These are phyloP conservation scores for Tribonema minus DNA, from an alignment of 108 stramenopile species.

Conservation along the genomic window DNA sequence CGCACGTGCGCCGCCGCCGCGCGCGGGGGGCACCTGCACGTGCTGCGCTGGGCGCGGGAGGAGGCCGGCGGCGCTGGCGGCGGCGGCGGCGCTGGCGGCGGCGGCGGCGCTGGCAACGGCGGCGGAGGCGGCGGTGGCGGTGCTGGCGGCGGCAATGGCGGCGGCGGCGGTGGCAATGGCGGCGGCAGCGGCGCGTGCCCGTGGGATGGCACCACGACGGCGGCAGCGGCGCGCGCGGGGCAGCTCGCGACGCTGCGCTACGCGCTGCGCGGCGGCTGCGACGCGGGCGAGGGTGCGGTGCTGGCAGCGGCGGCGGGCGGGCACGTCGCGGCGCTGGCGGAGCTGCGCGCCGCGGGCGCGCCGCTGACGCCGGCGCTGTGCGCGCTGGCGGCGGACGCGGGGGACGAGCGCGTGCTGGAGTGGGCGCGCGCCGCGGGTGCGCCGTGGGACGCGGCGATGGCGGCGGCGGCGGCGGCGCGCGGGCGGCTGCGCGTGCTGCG, in stretches of 20 bases:
- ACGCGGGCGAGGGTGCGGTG: too few relatives aligned
- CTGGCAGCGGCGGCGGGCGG: too few relatives aligned
- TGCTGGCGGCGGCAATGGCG: too few relatives aligned
- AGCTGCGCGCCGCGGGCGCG: too few relatives aligned
- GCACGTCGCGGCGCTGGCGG: too few relatives aligned
- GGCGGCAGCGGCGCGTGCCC: too few relatives aligned
- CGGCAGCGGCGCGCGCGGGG: neutral
- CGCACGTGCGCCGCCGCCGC: slow-evolving; percentile 2
- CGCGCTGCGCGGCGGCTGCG: too few relatives aligned
- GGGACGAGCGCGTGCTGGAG: neutral
- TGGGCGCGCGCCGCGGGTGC: neutral
- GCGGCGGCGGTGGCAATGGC: too few relatives aligned
- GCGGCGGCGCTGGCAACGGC: neutral
- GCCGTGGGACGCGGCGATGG: neutral
- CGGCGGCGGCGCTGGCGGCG: neutral
- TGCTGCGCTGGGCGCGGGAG: neutral
- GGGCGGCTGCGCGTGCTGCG: neutral
- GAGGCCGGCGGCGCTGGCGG: too few relatives aligned
- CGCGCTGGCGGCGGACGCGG: neutral
- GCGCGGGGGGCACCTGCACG: neutral
- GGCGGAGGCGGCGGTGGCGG: too few relatives aligned
- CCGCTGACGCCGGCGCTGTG: too few relatives aligned
- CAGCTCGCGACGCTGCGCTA: too few relatives aligned
- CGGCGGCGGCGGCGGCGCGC: neutral
- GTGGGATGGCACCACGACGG: neutral